These are phyloP conservation scores for Vitis rotundifolia DNA, from an alignment of 164 flowering plant genomes.

Conservation along the genomic window DNA sequence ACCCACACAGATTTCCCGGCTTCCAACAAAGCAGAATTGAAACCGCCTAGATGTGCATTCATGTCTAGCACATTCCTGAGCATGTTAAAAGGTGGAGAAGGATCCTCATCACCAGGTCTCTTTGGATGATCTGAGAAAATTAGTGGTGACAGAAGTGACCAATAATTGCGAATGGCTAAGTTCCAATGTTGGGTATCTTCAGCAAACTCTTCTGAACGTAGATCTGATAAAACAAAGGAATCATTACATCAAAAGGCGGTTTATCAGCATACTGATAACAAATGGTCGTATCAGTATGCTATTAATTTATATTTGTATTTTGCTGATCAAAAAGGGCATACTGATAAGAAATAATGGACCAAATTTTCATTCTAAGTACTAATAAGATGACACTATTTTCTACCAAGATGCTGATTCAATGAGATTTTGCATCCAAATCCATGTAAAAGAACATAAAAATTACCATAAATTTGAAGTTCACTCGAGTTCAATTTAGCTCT, in stretches of 20 bases:
- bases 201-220: conserved; percentile 62
- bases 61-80: conserved; percentile 93
- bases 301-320: too few relatives aligned
- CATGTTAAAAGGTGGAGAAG: conserved; percentile 97
- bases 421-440: too few relatives aligned
- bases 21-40: conserved; percentile 82
- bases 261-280: too few relatives aligned
- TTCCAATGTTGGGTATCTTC: conserved; percentile 71
- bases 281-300: too few relatives aligned
- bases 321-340: background rate
- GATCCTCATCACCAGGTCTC: conserved; percentile 99
- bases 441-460: background rate
- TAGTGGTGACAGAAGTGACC: conserved; percentile 95
- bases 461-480: conserved; percentile 79
- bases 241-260: background rate
- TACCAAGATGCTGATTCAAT: background rate
- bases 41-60: conserved; percentile 94
- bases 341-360: too few relatives aligned
- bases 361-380: too few relatives aligned
- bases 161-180: conserved; percentile 62
- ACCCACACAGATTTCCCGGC: conserved; percentile 90
- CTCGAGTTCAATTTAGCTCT: conserved; percentile 53
- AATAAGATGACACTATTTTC: background rate
- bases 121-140: conserved; percentile 99
- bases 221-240: conserved; percentile 39